phyloP scores from a whole-genome alignment of 2,329 filamentous ascomycete species.

The Diaporthe sp. region DNA sequence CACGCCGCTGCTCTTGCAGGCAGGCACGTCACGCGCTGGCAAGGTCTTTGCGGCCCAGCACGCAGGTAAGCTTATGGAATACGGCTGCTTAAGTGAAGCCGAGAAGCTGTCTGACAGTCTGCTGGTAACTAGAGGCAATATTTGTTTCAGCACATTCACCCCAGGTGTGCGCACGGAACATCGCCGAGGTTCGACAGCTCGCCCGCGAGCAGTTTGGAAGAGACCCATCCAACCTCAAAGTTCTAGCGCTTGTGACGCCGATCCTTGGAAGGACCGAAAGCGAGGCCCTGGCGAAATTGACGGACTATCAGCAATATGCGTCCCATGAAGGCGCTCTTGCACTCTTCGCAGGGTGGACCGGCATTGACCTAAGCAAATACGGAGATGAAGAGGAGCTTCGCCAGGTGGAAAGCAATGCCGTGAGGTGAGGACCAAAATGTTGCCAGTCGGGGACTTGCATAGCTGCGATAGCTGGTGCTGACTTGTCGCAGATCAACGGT shows the following conservation, averaged over 20 bases:
- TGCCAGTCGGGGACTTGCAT: background rate
- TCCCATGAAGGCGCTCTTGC: slow-evolving; percentile 74
- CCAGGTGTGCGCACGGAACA: slow-evolving; percentile 68
- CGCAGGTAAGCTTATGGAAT: slow-evolving; percentile 56
- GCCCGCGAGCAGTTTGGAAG: slow-evolving; percentile 66
- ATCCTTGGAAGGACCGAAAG: slow-evolving; percentile 75
- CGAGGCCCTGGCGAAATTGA: slow-evolving; percentile 74
- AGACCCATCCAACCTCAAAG: slow-evolving; percentile 73
- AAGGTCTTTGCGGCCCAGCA: slow-evolving; percentile 77
- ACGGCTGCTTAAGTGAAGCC: background rate
- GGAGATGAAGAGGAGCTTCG: slow-evolving; percentile 55
- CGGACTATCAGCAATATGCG: slow-evolving; percentile 72
- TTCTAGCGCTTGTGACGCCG: slow-evolving; percentile 74
- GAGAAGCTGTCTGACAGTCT: slow-evolving; percentile 10
- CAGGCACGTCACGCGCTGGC: slow-evolving; percentile 75
- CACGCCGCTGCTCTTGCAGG: slow-evolving; percentile 77
- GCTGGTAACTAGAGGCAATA: slow-evolving; percentile 62
- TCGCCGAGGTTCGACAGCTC: slow-evolving; percentile 71
- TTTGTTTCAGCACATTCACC: slow-evolving; percentile 77
- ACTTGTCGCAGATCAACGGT: slow-evolving; percentile 40
- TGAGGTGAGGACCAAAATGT: slow-evolving; percentile 48
- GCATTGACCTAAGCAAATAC: slow-evolving; percentile 58
- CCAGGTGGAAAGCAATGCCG: slow-evolving; percentile 54
- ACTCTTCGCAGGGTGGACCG: slow-evolving; percentile 82
- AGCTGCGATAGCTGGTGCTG: background rate